These are phyloP conservation scores for Nigrospora oryzae DNA, from an alignment of 2,329 filamentous ascomycete genomes.

Conservation along the genomic window DNA sequence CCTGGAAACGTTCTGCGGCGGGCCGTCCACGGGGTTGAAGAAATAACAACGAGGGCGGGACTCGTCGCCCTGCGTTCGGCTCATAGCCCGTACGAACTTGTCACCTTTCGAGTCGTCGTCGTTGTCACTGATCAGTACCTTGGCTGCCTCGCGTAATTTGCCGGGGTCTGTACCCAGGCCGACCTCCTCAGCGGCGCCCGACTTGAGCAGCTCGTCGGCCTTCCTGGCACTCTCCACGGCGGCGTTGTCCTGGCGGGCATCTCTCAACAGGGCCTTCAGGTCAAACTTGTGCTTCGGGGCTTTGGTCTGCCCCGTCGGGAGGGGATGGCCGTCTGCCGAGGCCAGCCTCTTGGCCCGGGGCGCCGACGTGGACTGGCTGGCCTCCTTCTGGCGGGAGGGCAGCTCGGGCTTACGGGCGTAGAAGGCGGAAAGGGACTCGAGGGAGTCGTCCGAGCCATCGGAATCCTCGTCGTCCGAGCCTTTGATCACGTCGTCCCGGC, in stretches of 20 bases:
- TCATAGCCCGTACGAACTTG: slow-evolving; percentile 34
- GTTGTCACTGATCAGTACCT: slow-evolving; percentile 24
- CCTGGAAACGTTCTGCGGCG: slow-evolving; percentile 12
- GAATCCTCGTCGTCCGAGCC: slow-evolving; percentile 64
- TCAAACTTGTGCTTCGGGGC: slow-evolving; percentile 51
- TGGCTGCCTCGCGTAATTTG: slow-evolving; percentile 32
- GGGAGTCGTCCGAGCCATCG: slow-evolving; percentile 45
- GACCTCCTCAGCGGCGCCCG: slow-evolving; percentile 11
- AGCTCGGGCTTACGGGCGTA: slow-evolving; percentile 18
- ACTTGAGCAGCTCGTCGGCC: slow-evolving; percentile 26
- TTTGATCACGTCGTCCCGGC: slow-evolving; percentile 51
- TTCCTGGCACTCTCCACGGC: slow-evolving; percentile 45
- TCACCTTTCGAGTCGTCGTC: slow-evolving; percentile 17
- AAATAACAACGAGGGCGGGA: slow-evolving; percentile 38
- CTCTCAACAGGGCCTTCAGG: slow-evolving; percentile 51
- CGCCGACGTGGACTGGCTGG: slow-evolving; percentile 20
- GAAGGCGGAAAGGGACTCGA: slow-evolving; percentile 46
- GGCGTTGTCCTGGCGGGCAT: slow-evolving; percentile 50
- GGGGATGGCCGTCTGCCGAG: slow-evolving; percentile 29
- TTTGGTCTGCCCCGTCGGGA: slow-evolving; percentile 34
- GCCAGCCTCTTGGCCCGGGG: slow-evolving; percentile 40
- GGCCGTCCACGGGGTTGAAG: slow-evolving; percentile 28
- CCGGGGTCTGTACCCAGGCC: slow-evolving; percentile 3
- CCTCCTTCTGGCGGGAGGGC: slow-evolving; percentile 10
- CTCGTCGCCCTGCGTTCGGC: slow-evolving; percentile 34